phyloP scores from a whole-genome alignment of 169 alveolate species.

The Eimeria acervulina region DNA sequence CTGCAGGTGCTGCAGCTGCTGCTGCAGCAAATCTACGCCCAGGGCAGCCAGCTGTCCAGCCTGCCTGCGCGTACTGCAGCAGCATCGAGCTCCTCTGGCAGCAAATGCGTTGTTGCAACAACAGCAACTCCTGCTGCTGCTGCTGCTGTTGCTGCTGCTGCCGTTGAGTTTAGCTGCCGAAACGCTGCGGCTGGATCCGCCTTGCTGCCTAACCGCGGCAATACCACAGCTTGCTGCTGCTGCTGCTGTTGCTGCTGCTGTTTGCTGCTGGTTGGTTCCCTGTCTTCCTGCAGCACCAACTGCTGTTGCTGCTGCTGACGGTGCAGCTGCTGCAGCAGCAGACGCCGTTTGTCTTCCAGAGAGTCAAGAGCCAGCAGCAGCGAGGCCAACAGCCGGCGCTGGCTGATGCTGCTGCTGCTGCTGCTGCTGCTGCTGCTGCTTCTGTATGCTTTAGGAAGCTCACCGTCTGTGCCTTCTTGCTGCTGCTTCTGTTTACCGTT shows the following conservation, averaged over 20 bases:
- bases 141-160: constrained; percentile 41
- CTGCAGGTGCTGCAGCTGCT: constrained; percentile 20
- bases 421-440: background rate
- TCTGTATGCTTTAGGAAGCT: background rate
- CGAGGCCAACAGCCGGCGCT: constrained; percentile 44
- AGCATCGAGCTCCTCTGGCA: constrained; percentile 39
- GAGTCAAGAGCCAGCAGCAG: constrained; percentile 35
- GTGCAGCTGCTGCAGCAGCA: constrained; percentile 57
- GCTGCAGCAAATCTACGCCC: background rate
- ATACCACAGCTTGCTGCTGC: background rate
- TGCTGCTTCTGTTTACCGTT: background rate
- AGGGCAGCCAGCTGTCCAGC: constrained; percentile 33
- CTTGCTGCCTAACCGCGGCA: constrained; percentile 21
- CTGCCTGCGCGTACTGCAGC: constrained; percentile 56
- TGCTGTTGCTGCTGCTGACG: background rate
- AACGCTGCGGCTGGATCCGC: no score
- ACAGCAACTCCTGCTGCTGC: constrained; percentile 57
- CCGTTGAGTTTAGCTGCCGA: background rate
- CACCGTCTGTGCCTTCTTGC: background rate
- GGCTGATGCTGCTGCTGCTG: constrained; percentile 36
- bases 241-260: background rate
- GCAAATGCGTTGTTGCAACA: constrained; percentile 46
- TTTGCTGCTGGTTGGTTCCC: background rate
- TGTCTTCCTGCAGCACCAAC: background rate
- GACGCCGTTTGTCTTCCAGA: constrained; percentile 9